Conservation (phyloP, 495 filamentous ascomycete genomes). For the Sporormia fimetaria region DNA sequence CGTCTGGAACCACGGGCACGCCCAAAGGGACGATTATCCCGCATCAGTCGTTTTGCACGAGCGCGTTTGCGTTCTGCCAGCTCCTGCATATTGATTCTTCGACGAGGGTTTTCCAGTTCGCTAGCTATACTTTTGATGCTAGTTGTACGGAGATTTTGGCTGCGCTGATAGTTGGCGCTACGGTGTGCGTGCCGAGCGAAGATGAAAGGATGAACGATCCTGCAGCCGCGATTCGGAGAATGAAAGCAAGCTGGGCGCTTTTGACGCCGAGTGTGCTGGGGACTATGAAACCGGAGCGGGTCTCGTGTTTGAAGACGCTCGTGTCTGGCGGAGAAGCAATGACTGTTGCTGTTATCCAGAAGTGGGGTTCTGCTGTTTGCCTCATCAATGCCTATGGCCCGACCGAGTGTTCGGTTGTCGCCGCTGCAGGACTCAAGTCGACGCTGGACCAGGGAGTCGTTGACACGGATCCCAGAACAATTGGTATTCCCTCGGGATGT, state of each 20-base stretch:
- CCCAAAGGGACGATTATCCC: constrained; percentile 22
- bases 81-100: constrained; percentile 8
- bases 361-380: constrained; percentile 3
- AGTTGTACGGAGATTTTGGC: constrained; percentile 16
- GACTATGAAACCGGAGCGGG: constrained; percentile 14
- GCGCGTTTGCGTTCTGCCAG: constrained; percentile 4
- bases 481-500: constrained; percentile 9
- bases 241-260: constrained; percentile 23
- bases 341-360: constrained; percentile 3
- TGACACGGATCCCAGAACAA: constrained; percentile 8
- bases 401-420: constrained; percentile 13
- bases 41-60: constrained; percentile 18
- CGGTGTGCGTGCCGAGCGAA: constrained; percentile 34
- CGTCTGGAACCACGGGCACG: constrained; percentile 22
- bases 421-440: constrained; percentile 1
- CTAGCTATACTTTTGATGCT: constrained; percentile 24
- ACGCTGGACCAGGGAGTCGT: constrained; percentile 4
- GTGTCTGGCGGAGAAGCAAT: constrained; percentile 14
- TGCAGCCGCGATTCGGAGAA: constrained; percentile 18
- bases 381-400: constrained; percentile 18
- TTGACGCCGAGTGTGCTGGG: constrained; percentile 21
- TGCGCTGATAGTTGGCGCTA: constrained; percentile 29
- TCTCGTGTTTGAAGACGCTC: constrained; percentile 18
- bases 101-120: constrained; percentile 20
- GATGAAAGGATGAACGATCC: constrained; percentile 28